A percentile compares a stretch with the other conserved stretches of the same genome.
Evolutionary conservation across 495 filamentous ascomycete genomes (phyloP).

Genomic region (Umbilicaria muhlenbergii): DNA sequence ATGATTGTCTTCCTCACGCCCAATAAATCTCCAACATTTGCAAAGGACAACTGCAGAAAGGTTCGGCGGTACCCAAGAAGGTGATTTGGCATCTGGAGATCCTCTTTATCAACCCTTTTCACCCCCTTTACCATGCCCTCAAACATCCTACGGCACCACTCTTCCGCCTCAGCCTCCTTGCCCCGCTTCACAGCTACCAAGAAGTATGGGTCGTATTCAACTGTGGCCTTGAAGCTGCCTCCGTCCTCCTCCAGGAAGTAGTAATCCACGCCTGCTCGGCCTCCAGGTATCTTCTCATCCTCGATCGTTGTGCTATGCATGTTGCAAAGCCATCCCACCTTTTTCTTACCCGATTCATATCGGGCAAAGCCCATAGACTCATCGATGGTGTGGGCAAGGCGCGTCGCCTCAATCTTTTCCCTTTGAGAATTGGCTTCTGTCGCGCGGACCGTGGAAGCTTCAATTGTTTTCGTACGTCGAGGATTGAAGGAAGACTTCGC

Average conservation of each 20-base stretch:
- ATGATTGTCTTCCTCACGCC: conserved; percentile 66
- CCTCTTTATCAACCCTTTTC: conserved; percentile 73
- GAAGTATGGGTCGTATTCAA: conserved; percentile 96
- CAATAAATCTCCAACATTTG: conserved; percentile 74
- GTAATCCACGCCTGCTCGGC: conserved; percentile 83
- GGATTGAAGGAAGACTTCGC: conserved; percentile 32
- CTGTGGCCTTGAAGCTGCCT: conserved; percentile 84
- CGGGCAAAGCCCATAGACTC: conserved; percentile 86
- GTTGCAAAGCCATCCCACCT: conserved; percentile 86
- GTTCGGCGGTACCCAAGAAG: conserved; percentile 77
- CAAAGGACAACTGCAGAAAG: conserved; percentile 73
- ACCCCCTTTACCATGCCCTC: conserved; percentile 73
- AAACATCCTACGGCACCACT: conserved; percentile 77
- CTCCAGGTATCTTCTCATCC: conserved; percentile 66
- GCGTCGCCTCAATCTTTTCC: conserved; percentile 69
- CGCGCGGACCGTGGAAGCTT: conserved; percentile 53
- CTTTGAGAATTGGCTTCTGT: conserved; percentile 76
- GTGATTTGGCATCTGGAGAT: conserved; percentile 92
- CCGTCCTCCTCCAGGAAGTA: conserved; percentile 95
- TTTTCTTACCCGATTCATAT: conserved; percentile 77
- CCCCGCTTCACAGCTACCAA: conserved; percentile 78
- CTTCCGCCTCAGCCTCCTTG: conserved; percentile 83
- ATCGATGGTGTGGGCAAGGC: conserved; percentile 79
- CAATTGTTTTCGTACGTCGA: conserved; percentile 55
- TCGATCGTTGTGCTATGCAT: conserved; percentile 81